Evolutionary conservation across 2,329 filamentous ascomycete species (phyloP).

Genomic region (Penicillium sp.): DNA sequence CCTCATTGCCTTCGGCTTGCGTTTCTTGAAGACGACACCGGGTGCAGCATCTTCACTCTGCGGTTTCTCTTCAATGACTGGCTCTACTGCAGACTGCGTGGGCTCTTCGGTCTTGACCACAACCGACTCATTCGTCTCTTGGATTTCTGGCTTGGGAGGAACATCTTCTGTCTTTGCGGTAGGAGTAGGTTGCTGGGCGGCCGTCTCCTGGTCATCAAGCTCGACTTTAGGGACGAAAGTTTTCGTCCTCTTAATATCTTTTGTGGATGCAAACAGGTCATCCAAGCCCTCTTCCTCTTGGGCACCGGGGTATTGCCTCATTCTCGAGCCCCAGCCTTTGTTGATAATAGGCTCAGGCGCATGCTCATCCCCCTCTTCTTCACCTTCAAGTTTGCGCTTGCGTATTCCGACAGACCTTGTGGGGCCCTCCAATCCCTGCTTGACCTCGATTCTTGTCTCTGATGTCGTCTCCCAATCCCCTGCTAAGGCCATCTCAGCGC

Average conservation of each 20-base stretch:
- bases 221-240: constrained; percentile 11
- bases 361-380: constrained; percentile 40
- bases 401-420: constrained; percentile 43
- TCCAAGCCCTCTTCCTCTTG: constrained; percentile 43
- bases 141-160: constrained; percentile 5
- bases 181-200: constrained; percentile 4
- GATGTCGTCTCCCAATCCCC: constrained; percentile 81
- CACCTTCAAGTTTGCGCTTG: constrained; percentile 46
- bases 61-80: constrained; percentile 8
- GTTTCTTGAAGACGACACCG: constrained; percentile 49
- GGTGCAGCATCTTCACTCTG: constrained; percentile 24
- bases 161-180: constrained; percentile 19
- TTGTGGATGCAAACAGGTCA: constrained; percentile 43
- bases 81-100: constrained; percentile 2
- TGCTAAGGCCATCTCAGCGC: constrained; percentile 78
- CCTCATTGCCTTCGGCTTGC: constrained; percentile 46
- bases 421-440: constrained; percentile 41
- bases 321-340: constrained; percentile 47
- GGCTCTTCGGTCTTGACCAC: constrained; percentile 31
- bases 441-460: constrained; percentile 43
- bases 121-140: constrained; percentile 13
- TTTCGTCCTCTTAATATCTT: constrained; percentile 38
- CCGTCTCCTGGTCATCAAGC: constrained; percentile 15
- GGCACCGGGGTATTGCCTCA: constrained; percentile 40
- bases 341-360: constrained; percentile 33